Percentiles rank a stretch among this genome's conserved stretches.
These are phyloP conservation scores for Antitrichia curtipendula DNA, from an alignment of 225 moss, liverwort and hornwort species.

Conservation along the genomic window DNA sequence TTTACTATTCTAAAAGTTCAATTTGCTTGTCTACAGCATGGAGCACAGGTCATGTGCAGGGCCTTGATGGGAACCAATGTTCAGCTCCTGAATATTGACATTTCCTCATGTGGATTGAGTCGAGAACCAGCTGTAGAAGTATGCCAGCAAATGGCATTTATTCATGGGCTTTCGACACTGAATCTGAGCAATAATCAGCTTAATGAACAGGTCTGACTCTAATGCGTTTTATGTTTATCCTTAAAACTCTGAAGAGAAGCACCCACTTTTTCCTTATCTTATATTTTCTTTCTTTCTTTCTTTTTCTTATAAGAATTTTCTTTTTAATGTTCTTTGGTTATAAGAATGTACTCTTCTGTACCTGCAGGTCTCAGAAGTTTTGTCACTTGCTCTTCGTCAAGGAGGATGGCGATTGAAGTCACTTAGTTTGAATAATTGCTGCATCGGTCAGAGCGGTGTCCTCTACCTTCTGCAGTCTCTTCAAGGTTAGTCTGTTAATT, in stretches of 20 bases:
- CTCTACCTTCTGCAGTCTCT: slow-evolving; percentile 50
- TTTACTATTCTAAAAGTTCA: neutral
- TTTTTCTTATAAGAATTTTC: neutral
- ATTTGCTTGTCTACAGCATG: slow-evolving; percentile 51
- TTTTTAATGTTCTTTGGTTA: neutral
- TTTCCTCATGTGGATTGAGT: slow-evolving; percentile 60
- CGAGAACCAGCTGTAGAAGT: slow-evolving; percentile 43
- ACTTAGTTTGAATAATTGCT: slow-evolving; percentile 61
- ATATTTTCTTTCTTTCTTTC: neutral
- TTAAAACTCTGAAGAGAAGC: neutral
- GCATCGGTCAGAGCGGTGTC: slow-evolving; percentile 39
- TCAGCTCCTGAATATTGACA: slow-evolving; percentile 53
- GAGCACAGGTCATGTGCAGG: slow-evolving; percentile 53
- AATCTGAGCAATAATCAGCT: slow-evolving; percentile 72
- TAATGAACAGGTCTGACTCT: slow-evolving; percentile 33
- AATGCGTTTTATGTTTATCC: neutral
- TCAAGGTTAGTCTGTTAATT: slow-evolving; percentile 26
- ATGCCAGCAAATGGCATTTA: slow-evolving; percentile 39
- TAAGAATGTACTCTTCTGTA: neutral
- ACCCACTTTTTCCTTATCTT: neutral
- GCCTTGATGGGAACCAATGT: slow-evolving; percentile 32
- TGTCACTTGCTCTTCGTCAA: slow-evolving; percentile 48
- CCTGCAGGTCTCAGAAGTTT: slow-evolving; percentile 45
- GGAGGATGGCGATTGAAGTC: slow-evolving; percentile 60
- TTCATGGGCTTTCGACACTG: slow-evolving; percentile 54